phyloP scores from a whole-genome alignment of 495 filamentous ascomycete species.

The Penicillium turbatum region DNA sequence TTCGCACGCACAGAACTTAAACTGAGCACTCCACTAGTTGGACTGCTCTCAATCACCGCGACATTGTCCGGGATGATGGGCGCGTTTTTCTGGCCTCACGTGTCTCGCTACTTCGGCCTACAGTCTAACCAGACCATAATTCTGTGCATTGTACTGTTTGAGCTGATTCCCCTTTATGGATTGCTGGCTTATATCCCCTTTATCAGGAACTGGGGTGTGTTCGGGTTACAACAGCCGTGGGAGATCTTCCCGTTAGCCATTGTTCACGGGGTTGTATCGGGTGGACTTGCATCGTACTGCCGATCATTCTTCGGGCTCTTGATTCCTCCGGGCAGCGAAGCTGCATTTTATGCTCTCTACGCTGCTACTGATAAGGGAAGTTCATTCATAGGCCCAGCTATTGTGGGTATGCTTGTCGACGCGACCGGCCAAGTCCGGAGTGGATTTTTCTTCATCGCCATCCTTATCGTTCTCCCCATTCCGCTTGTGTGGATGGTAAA shows the following conservation, averaged over 20 bases:
- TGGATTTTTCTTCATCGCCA: conserved; percentile 84
- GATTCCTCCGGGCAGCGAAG: conserved; percentile 84
- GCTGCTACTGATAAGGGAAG: conserved; percentile 92
- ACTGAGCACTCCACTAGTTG: conserved; percentile 71
- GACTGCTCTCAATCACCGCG: conserved; percentile 77
- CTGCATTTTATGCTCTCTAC: conserved; percentile 89
- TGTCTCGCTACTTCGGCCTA: conserved; percentile 59
- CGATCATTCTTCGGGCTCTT: conserved; percentile 79
- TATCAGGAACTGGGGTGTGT: conserved; percentile 63
- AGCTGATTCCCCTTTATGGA: conserved; percentile 82
- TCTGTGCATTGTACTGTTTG: conserved; percentile 75
- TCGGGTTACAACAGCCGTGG: conserved; percentile 81
- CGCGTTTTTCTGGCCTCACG: conserved; percentile 75
- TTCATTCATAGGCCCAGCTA: conserved; percentile 80
- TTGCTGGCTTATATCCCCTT: conserved; percentile 79
- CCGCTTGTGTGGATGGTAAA: conserved; percentile 75
- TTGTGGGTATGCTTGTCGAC: conserved; percentile 82
- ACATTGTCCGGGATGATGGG: conserved; percentile 74
- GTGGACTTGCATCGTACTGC: conserved; percentile 79
- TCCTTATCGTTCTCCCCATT: conserved; percentile 69
- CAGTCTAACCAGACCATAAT: conserved; percentile 77
- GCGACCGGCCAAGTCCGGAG: conserved; percentile 75
- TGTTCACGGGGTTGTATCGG: conserved; percentile 81
- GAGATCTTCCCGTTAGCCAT: conserved; percentile 86
- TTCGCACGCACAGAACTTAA: conserved; percentile 84